Conservation (phyloP, 1,284 basidiomycete genomes). For the Mycosarcoma mackinlayi region DNA sequence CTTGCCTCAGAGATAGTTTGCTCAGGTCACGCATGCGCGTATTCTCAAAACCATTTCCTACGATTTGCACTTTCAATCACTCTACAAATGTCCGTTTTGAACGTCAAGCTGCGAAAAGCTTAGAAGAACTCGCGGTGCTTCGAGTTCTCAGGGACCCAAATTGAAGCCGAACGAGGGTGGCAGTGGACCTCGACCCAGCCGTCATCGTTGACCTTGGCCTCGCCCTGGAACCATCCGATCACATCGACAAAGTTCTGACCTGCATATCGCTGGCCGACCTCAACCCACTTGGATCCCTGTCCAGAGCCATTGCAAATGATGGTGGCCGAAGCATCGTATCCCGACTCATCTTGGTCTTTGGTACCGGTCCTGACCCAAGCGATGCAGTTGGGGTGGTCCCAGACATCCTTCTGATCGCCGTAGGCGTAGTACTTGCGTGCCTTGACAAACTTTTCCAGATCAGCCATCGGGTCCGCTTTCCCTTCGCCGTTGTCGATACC, state of each 20-base stretch:
- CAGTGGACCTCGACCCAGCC: constrained; percentile 55
- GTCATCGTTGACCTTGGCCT: constrained; percentile 50
- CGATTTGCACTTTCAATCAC: no score
- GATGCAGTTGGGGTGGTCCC: constrained; percentile 54
- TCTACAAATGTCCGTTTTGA: no score
- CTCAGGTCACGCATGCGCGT: no score
- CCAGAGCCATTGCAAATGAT: constrained; percentile 54
- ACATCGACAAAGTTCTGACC: constrained; percentile 56
- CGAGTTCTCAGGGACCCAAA: constrained; percentile 57
- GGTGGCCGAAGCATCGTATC: constrained; percentile 55
- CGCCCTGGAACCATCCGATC: constrained; percentile 54
- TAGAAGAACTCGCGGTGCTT: constrained; percentile 40
- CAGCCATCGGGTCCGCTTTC: constrained; percentile 66
- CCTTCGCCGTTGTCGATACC: constrained; percentile 61
- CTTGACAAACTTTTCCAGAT: constrained; percentile 71
- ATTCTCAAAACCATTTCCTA: no score
- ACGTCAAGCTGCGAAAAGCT: not conserved
- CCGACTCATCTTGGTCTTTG: constrained; percentile 30
- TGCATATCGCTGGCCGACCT: constrained; percentile 46
- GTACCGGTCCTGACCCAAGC: constrained; percentile 54
- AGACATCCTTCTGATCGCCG: constrained; percentile 70
- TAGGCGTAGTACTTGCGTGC: constrained; percentile 73
- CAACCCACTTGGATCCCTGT: constrained; percentile 53
- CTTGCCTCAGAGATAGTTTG: no score
- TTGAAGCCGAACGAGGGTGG: constrained; percentile 35